A percentile compares a stretch with the other conserved stretches of the same genome.
Conservation (phyloP, 306 rosid species). For the Elaeagnus macrophylla region DNA sequence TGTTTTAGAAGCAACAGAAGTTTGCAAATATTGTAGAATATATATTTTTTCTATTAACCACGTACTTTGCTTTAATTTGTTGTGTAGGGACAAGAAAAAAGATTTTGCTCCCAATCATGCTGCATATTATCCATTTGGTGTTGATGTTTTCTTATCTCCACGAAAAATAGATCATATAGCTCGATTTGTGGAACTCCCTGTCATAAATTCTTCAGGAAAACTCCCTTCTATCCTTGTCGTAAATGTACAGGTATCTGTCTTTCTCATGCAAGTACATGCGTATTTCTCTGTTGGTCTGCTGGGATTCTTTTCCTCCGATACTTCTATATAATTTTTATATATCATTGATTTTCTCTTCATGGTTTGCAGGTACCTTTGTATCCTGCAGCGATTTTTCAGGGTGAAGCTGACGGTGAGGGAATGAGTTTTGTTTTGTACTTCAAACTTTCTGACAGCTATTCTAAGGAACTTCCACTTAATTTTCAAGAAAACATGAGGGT, state of each 20-base stretch:
- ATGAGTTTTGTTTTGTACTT: too few relatives aligned
- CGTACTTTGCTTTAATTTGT: constrained; percentile 9
- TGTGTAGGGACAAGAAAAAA: constrained; percentile 86
- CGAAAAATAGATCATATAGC: constrained; percentile 80
- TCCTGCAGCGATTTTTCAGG: too few relatives aligned
- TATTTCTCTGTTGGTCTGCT: not conserved
- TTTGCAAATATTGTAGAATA: constrained; percentile 2
- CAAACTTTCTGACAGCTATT: too few relatives aligned
- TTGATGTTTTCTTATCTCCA: constrained; percentile 82
- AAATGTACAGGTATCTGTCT: constrained; percentile 71
- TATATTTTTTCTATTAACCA: not conserved
- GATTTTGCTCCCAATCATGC: constrained; percentile 62
- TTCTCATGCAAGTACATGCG: not conserved
- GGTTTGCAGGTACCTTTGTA: too few relatives aligned
- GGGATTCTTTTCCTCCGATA: not conserved
- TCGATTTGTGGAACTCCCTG: constrained; percentile 71
- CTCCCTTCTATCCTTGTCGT: constrained; percentile 84
- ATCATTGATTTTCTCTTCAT: too few relatives aligned
- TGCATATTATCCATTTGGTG: constrained; percentile 93
- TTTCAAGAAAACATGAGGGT: too few relatives aligned
- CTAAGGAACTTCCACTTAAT: too few relatives aligned
- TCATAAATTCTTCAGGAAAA: constrained; percentile 38
- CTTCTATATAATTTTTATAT: not conserved
- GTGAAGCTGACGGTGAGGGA: too few relatives aligned
- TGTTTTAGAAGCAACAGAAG: not conserved